Conservation (phyloP, 768 basidiomycete genomes). For the Kwoniella sp. region DNA sequence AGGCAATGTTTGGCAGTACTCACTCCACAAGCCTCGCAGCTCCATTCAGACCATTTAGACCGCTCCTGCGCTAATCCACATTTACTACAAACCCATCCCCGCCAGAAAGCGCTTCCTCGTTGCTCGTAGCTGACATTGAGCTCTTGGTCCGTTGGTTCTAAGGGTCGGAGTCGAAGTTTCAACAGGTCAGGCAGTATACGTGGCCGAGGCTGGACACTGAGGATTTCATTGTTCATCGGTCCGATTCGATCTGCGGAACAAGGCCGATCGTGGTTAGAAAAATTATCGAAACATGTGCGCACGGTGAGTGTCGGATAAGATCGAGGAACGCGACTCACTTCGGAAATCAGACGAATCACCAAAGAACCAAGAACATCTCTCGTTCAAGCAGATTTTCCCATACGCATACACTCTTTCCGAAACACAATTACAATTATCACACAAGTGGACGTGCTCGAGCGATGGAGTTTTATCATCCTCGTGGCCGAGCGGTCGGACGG, state of each 20-base stretch:
- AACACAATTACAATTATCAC: constrained; percentile 21
- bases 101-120: constrained; percentile 45
- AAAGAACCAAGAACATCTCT: constrained; percentile 34
- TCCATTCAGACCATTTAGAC: constrained; percentile 46
- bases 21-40: constrained; percentile 49
- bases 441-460: constrained; percentile 10
- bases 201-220: constrained; percentile 2
- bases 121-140: constrained; percentile 9
- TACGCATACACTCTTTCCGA: constrained; percentile 31
- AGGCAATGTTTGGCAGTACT: too few species aligned
- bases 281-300: too few species aligned
- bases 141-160: constrained; percentile 11
- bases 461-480: not conserved
- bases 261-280: too few species aligned
- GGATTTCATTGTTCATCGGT: constrained; percentile 13
- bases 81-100: constrained; percentile 43
- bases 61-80: constrained; percentile 48
- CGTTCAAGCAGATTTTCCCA: constrained; percentile 40
- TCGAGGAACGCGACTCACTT: too few species aligned
- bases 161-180: constrained; percentile 34
- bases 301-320: too few species aligned
- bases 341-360: constrained; percentile 13
- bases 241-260: constrained; percentile 19
- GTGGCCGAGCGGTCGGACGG: constrained; percentile 7
- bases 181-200: constrained; percentile 37